Percentiles rank a stretch among this genome's conserved stretches.
Conservation (phyloP, 73 alveolate species). For the Tetrahymena thermophila region DNA sequence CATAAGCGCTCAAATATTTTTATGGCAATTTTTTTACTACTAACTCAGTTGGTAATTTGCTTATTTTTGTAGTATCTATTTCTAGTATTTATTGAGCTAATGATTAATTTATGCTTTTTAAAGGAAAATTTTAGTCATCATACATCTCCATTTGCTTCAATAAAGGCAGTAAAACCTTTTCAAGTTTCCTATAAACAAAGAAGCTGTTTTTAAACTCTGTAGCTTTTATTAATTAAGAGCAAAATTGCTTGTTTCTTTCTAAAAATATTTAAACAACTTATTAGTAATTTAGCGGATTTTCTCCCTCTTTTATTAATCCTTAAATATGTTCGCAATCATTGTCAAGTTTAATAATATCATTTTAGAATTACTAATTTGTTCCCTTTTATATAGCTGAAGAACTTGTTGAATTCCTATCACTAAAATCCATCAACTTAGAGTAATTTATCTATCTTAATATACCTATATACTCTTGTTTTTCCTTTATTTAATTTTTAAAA, state of each 20-base stretch:
- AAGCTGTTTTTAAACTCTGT: background rate
- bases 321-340: background rate
- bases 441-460: background rate
- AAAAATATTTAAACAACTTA: background rate
- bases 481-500: background rate
- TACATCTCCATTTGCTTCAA: background rate
- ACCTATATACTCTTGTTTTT: background rate
- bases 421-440: background rate
- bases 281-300: background rate
- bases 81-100: background rate
- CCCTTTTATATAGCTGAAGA: background rate
- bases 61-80: background rate
- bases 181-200: background rate
- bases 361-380: background rate
- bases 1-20: background rate
- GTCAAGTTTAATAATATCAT: background rate
- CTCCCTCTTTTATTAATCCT: background rate
- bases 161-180: background rate
- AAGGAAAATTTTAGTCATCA: background rate
- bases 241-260: background rate
- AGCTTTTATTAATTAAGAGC: background rate
- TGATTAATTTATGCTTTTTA: background rate
- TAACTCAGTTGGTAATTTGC: background rate
- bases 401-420: background rate
- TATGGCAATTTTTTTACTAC: background rate